Evolutionary conservation across 331 rosid species (phyloP), one percentile per base, ranked within the genome.

Genomic region (Saraca asoca): DNA sequence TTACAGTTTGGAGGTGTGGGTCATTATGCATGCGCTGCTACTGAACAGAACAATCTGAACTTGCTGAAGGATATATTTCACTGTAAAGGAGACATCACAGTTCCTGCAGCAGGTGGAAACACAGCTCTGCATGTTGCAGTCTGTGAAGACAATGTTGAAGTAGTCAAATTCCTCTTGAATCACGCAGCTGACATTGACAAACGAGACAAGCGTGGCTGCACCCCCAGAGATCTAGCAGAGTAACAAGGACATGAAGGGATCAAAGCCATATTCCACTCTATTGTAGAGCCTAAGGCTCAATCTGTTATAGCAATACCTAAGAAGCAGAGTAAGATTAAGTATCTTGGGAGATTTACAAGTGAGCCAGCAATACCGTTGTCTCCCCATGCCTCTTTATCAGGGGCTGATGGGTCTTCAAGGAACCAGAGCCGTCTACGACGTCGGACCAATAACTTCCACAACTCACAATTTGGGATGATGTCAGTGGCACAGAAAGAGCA

Each of bases 91-190:
- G 87, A 94, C 29, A 69, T 94, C 76, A 85, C 84, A 8, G 51
- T 66, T 17, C 65, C 83, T 10, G 81, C 7, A 15, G 38, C 1
- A 67, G 79, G 48, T 2, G 99, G 95, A 46, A 55, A 62, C 66
- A 88, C 99, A 0, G 96, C 97, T 38, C 90, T 94, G 45, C 96
- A 94, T 7, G 83, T 83, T 37, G 97, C 99, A 3, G 99, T 94
- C 7, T 80, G 83, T 0, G 99, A 90, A 51, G 95, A 56, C 73
- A 88, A 88, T 11, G 51, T 51, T 9, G 74, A 86, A 29, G 73
- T 86, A 0, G 96, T 86, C 24, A 77, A 77, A 19, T 88, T 74
- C 69, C 92, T 94, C 12, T 50, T 94, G 66, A 71, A 73, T 9
- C 72, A 73, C 4, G 96, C 92, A 0, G 91, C 92, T 5, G 77